Percentiles rank a stretch among this genome's conserved stretches.
These are phyloP conservation scores for Barnettozyma californica DNA, from an alignment of 805 yeast genomes.

Conservation along the genomic window DNA sequence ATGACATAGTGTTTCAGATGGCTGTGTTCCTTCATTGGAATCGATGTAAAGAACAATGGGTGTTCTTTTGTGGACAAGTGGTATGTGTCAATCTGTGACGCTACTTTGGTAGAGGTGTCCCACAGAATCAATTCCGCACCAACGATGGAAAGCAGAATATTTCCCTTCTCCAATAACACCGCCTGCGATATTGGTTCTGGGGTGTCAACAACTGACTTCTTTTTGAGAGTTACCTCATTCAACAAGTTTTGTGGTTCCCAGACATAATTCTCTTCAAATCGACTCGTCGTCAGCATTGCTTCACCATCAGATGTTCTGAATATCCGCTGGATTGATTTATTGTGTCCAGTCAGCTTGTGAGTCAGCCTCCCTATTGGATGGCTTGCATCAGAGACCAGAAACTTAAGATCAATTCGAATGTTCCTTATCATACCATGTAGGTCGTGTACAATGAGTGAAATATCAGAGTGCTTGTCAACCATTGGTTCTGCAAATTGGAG, in stretches of 20 bases:
- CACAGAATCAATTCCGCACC: conserved; percentile 49
- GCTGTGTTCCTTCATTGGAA: conserved; percentile 30
- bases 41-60: conserved; percentile 29
- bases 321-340: conserved; percentile 67
- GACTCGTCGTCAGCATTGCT: conserved; percentile 50
- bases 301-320: conserved; percentile 64
- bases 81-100: conserved; percentile 15
- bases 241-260: conserved; percentile 45
- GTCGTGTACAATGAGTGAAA: conserved; percentile 44
- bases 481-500: conserved; percentile 32
- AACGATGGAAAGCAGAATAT: conserved; percentile 39
- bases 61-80: conserved; percentile 10
- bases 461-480: conserved; percentile 20
- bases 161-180: conserved; percentile 43
- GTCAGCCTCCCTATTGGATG: conserved; percentile 28
- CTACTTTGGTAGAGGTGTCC: conserved; percentile 42
- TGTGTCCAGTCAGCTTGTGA: conserved; percentile 77
- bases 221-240: conserved; percentile 30
- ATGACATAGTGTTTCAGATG: conserved; percentile 41
- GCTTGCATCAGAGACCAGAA: conserved; percentile 13
- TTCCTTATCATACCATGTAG: conserved; percentile 33
- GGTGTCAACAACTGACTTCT: conserved; percentile 39
- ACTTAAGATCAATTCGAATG: conserved; percentile 26
- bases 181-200: conserved; percentile 44
- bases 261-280: conserved; percentile 57